phyloP scores from a whole-genome alignment of 1,284 basidiomycete genomes.

The Fomitopsis pinicola region DNA sequence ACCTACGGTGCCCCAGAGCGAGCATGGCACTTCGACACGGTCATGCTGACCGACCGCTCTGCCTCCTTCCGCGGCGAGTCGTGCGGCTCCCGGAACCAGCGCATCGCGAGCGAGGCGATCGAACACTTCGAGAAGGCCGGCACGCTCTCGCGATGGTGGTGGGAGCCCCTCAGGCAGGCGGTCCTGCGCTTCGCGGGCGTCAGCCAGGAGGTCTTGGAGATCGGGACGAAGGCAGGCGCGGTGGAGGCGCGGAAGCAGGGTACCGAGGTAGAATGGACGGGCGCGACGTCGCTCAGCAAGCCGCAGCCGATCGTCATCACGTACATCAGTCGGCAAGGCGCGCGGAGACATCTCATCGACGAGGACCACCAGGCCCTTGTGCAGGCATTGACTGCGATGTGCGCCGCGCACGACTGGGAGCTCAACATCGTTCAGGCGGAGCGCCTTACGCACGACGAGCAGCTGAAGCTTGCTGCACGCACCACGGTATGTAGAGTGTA shows the following conservation, averaged over 20 bases:
- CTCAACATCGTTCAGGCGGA: conserved; percentile 65
- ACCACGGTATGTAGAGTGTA: conserved; percentile 45
- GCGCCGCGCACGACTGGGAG: conserved; percentile 54
- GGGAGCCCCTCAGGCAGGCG: conserved; percentile 60
- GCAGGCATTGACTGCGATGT: conserved; percentile 48
- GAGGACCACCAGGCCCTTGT: conserved; percentile 62
- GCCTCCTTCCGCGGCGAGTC: conserved; percentile 64
- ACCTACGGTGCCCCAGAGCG: conserved; percentile 35
- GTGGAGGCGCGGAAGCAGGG: conserved; percentile 3
- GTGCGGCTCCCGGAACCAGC: conserved; percentile 60
- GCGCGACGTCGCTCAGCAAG: conserved; percentile 9
- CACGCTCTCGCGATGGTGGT: conserved; percentile 49
- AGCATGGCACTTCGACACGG: conserved; percentile 53
- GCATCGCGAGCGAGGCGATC: conserved; percentile 64
- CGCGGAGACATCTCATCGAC: conserved; percentile 50
- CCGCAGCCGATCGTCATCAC: conserved; percentile 54
- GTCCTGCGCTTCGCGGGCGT: conserved; percentile 63
- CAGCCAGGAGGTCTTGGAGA: conserved; percentile 21
- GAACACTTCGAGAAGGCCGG: conserved; percentile 41
- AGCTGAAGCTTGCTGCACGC: conserved; percentile 55
- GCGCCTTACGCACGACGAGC: conserved; percentile 66
- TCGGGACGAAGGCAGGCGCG: conserved; percentile 22
- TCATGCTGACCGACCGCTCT: conserved; percentile 68
- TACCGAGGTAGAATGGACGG: conserved; percentile 5
- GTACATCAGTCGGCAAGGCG: conserved; percentile 69